phyloP scores from a whole-genome alignment of 192 early-diverging fungal genomes.

The Powellomyces hirtus region DNA sequence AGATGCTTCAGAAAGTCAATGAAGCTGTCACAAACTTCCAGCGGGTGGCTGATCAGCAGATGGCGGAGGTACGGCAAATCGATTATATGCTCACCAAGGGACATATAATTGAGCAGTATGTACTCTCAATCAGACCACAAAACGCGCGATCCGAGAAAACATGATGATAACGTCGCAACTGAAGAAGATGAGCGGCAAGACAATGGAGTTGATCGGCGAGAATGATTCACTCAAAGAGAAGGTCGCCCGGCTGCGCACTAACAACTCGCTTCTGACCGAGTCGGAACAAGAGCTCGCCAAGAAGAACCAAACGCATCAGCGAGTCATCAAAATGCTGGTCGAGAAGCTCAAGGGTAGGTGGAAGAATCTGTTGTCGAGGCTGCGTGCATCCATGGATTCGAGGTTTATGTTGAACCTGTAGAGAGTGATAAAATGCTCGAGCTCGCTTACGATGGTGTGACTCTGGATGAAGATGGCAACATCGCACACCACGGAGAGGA shows the following conservation, averaged over 20 bases:
- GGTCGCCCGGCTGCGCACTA: constrained; percentile 42
- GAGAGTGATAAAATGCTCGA: neutral
- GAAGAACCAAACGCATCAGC: constrained; percentile 56
- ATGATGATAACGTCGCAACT: constrained; percentile 58
- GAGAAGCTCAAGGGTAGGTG: constrained; percentile 51
- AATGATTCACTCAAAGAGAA: constrained; percentile 49
- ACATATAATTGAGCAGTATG: too few relatives aligned
- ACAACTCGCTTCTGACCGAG: constrained; percentile 45
- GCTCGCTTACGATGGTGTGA: neutral
- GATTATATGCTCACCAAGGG: too few relatives aligned
- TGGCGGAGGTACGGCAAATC: constrained; percentile 57
- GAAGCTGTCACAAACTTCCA: constrained; percentile 58
- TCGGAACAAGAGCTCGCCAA: constrained; percentile 53
- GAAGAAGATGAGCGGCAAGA: constrained; percentile 55
- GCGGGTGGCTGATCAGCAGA: constrained; percentile 61
- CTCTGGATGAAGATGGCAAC: neutral
- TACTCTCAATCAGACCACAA: constrained; percentile 54
- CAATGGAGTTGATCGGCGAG: constrained; percentile 50
- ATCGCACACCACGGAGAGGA: neutral
- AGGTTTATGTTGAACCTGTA: neutral
- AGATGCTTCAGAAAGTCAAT: constrained; percentile 63
- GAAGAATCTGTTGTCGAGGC: neutral
- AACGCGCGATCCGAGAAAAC: constrained; percentile 63
- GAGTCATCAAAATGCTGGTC: constrained; percentile 56
- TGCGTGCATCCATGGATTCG: neutral